phyloP scores from a whole-genome alignment of 208 protist species.

The Trypanosoma boissoni region DNA sequence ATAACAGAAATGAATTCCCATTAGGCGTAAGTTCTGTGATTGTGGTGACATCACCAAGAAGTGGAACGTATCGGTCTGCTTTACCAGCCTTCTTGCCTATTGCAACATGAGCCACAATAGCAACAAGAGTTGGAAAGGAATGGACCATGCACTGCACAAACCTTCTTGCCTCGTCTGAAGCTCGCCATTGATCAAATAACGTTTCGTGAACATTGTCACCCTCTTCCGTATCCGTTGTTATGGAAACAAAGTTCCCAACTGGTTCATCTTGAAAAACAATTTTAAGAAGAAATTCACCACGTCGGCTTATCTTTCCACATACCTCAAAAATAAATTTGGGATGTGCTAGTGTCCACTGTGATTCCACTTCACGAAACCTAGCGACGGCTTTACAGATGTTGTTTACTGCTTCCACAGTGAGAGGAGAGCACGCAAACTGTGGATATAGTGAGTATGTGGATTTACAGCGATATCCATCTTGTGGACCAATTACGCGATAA shows the following conservation, averaged over 20 bases:
- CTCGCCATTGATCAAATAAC: slow-evolving; percentile 33
- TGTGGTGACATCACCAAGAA: slow-evolving; percentile 5
- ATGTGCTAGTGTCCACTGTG: not conserved
- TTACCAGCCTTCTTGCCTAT: slow-evolving; percentile 33
- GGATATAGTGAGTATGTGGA: slow-evolving; percentile 44
- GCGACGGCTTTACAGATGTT: slow-evolving; percentile 15
- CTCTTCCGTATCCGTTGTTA: not conserved
- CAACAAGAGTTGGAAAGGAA: slow-evolving; percentile 14
- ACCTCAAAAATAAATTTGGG: slow-evolving; percentile 46
- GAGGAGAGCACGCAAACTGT: slow-evolving; percentile 21
- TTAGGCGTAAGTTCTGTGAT: slow-evolving; percentile 44
- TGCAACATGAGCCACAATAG: slow-evolving; percentile 34
- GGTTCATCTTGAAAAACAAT: slow-evolving; percentile 31
- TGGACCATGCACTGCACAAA: slow-evolving; percentile 22
- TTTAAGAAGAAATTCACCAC: slow-evolving; percentile 29
- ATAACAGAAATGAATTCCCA: slow-evolving; percentile 28
- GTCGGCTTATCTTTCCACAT: slow-evolving; percentile 32
- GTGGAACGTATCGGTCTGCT: slow-evolving; percentile 28
- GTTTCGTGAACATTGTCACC: slow-evolving; percentile 1
- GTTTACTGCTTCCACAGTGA: slow-evolving; percentile 26
- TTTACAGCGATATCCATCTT: slow-evolving; percentile 35
- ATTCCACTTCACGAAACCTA: slow-evolving; percentile 19
- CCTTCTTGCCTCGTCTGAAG: slow-evolving; percentile 14
- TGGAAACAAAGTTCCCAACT: too few relatives aligned
- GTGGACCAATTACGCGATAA: slow-evolving; percentile 27